These are phyloP conservation scores for Clonostachys rosea DNA, from an alignment of 2,329 filamentous ascomycete species.

Conservation along the genomic window DNA sequence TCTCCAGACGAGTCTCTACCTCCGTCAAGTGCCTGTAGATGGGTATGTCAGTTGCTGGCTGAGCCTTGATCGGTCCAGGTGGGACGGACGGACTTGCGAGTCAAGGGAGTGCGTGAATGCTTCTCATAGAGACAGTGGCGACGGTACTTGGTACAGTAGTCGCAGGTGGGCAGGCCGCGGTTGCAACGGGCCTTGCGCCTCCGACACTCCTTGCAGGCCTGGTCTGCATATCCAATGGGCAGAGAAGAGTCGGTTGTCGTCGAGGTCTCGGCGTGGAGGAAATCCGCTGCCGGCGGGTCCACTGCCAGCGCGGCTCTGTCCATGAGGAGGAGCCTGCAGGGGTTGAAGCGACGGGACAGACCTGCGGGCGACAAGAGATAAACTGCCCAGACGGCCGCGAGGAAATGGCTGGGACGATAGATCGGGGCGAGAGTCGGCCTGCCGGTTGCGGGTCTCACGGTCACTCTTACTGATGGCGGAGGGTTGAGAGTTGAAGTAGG, in stretches of 20 bases:
- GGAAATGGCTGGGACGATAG: no score
- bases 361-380: no score
- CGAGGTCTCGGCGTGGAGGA: no score
- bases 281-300: no score
- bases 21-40: constrained; percentile 29
- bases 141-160: constrained; percentile 33
- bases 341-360: no score
- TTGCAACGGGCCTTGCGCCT: constrained; percentile 32
- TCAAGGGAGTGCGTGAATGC: constrained; percentile 39
- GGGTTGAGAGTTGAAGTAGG: no score
- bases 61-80: background rate
- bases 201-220: constrained; percentile 33
- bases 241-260: background rate
- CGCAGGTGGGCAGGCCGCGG: constrained; percentile 26
- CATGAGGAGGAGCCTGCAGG: no score
- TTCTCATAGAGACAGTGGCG: constrained; percentile 43
- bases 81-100: constrained; percentile 27
- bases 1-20: constrained; percentile 33
- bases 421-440: no score
- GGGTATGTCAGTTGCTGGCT: constrained; percentile 3
- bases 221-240: constrained; percentile 17
- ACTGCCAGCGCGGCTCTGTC: no score
- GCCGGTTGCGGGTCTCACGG: no score
- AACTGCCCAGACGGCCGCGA: no score
- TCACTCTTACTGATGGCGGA: no score